Base-by-base conservation (phyloP, 2,329 filamentous ascomycete genomes). In the Fulvia fulva region DNA sequence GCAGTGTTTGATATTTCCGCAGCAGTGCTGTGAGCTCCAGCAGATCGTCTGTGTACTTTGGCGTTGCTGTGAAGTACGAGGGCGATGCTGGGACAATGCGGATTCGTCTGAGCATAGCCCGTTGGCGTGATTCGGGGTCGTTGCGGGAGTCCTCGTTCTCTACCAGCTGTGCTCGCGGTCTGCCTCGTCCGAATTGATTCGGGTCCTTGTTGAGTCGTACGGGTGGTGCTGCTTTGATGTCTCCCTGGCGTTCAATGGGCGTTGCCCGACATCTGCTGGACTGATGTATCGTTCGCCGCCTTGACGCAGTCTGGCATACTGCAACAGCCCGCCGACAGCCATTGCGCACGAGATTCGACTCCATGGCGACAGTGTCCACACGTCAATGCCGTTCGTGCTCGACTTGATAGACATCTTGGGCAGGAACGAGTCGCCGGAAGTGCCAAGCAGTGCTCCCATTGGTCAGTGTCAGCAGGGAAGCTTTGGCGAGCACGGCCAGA, bases 61-160 rank as follows among this genome's bases (percentile, higher is more conserved):
- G 89, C 61, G 87, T 87, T 53, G 88, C 88, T 53, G 91, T 92
- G 79, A 97, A 99, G 77, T 99, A 99, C n/a, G 93, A 94, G 2
- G 90, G 87, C 34, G 92, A 96, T 25, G 83, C 82, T 21, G 94
- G 94, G 34, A 97, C 79, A 22, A 95, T 80, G 64, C 94, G 90
- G 54, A 89, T 67, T 23, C 66, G 71, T 49, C 65, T 60, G 44
- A 78, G 67, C 2, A 71, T 46, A 25, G 58, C 61, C 16, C 59
- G 46, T 25, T 57, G 34, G 16, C 49, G 46, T 37, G 57, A 57
- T 41, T 61, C 57, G 30, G 55, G 53, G 12, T 56, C 55, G 23
- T 58, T 51, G n/a, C 60, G 34, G 9, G 22, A 2, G 9, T 52
- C 46, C 19, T 55, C 56, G 32, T 56, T 50, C 32, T 63, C 53